phyloP scores from a whole-genome alignment of 345 rosid species.

The Brassica cretica region DNA sequence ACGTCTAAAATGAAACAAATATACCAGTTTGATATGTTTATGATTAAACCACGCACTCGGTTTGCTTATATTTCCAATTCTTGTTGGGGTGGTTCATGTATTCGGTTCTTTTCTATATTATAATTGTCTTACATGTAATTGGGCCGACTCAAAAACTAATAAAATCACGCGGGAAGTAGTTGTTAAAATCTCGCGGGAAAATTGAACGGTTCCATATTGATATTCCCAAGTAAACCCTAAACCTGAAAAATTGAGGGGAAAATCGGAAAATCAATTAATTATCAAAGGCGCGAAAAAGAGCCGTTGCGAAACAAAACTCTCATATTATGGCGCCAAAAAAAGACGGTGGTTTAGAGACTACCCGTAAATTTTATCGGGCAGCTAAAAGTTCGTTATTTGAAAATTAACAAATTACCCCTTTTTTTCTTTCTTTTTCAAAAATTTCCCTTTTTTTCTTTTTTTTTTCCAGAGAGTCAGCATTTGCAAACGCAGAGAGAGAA shows the following conservation, averaged over 20 bases:
- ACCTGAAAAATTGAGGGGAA: slow-evolving; percentile 27
- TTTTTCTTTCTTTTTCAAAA: slow-evolving; percentile 23
- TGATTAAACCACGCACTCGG: background rate
- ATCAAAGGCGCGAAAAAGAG: slow-evolving; percentile 68
- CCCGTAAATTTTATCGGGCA: slow-evolving; percentile 63
- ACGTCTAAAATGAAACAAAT: background rate
- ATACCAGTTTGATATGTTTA: background rate
- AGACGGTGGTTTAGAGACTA: slow-evolving; percentile 44
- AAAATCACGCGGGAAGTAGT: background rate
- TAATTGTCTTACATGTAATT: background rate
- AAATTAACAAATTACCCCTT: slow-evolving; percentile 1
- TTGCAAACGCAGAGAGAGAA: slow-evolving; percentile 1
- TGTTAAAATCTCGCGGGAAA: slow-evolving; percentile 13
- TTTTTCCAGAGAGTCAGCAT: slow-evolving; percentile 15
- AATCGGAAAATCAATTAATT: slow-evolving; percentile 13
- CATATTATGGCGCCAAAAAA: slow-evolving; percentile 60
- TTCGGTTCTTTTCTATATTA: background rate
- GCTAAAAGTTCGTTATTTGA: slow-evolving; percentile 19
- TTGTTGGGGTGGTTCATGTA: background rate
- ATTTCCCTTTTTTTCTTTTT: slow-evolving; percentile 15
- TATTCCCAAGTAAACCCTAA: background rate
- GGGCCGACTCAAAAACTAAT: background rate
- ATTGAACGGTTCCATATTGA: background rate
- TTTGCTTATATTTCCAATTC: background rate
- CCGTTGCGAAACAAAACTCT: slow-evolving; percentile 55